These are phyloP conservation scores for Rubia peregrina DNA, from an alignment of 305 asterid genomes.

Conservation along the genomic window DNA sequence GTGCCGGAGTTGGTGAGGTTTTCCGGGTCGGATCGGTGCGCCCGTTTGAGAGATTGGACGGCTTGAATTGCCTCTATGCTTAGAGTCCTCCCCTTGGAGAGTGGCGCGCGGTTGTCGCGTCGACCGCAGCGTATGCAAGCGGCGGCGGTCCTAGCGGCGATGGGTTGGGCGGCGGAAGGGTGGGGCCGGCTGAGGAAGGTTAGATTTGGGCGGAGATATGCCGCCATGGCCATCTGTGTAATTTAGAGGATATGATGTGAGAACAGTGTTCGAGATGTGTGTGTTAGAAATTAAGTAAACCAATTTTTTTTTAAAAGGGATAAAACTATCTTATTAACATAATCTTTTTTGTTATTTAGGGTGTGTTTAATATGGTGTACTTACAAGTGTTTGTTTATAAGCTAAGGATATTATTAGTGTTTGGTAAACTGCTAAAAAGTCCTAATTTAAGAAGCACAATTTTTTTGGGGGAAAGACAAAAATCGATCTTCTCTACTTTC, in stretches of 20 bases:
- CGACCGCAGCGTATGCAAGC: constrained; percentile 42
- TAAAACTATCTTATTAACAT: too few relatives aligned
- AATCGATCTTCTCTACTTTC: too few relatives aligned
- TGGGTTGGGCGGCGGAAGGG: constrained; percentile 15
- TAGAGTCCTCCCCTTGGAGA: constrained; percentile 60
- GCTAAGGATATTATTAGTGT: too few relatives aligned
- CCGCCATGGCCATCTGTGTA: constrained; percentile 33
- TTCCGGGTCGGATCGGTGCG: constrained; percentile 44
- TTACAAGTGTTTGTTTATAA: too few relatives aligned
- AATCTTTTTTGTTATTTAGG: too few relatives aligned
- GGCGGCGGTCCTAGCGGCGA: constrained; percentile 21
- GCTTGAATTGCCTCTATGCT: constrained; percentile 92
- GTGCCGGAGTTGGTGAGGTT: constrained; percentile 28
- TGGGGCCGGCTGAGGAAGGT: constrained; percentile 23
- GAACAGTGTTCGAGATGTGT: neutral
- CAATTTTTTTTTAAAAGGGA: too few relatives aligned
- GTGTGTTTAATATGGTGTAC: too few relatives aligned
- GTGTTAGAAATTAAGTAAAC: neutral
- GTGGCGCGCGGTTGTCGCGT: constrained; percentile 76
- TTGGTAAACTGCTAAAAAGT: too few relatives aligned
- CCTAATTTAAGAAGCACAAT: too few relatives aligned
- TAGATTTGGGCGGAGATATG: constrained; percentile 31
- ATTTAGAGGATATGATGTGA: neutral
- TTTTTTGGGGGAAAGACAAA: too few relatives aligned
- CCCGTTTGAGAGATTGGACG: constrained; percentile 77